Conservation (phyloP, 2,329 filamentous ascomycete species). For the Zasmidium angulare region DNA sequence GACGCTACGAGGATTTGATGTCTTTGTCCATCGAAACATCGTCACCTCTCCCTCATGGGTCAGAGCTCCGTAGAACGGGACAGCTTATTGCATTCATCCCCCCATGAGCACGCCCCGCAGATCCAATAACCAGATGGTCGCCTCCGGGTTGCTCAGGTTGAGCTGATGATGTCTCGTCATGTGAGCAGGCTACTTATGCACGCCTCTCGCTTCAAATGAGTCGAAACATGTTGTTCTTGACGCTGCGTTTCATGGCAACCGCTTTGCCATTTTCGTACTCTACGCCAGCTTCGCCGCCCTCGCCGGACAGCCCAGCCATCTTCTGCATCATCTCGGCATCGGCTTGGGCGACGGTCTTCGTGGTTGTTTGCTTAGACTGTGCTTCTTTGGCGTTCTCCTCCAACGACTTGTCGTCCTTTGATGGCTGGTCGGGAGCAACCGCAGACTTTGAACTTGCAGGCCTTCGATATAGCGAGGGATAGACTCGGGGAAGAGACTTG, state of each 20-base stretch:
- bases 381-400: conserved; percentile 16
- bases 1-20: too few species aligned
- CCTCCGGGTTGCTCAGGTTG: too few species aligned
- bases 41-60: too few species aligned
- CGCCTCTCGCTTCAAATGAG: conserved; percentile 60
- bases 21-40: too few species aligned
- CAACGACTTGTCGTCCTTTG: conserved; percentile 20
- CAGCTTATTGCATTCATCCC: too few species aligned
- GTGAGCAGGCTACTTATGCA: too few species aligned
- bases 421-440: conserved; percentile 4
- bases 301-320: conserved; percentile 66
- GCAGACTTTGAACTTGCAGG: not conserved
- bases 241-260: conserved; percentile 69
- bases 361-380: conserved; percentile 22
- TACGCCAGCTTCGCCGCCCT: conserved; percentile 68
- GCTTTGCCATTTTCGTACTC: conserved; percentile 75
- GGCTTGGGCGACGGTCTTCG: conserved; percentile 61
- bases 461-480: not conserved
- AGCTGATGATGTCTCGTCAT: too few species aligned
- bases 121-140: too few species aligned
- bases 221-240: conserved; percentile 76
- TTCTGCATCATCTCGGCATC: conserved; percentile 67
- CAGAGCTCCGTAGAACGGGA: too few species aligned
- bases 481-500: too few species aligned
- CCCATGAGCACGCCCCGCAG: too few species aligned